Base-by-base conservation (phyloP, 139 green algal genomes). In the Volvox reticuliferus region DNA sequence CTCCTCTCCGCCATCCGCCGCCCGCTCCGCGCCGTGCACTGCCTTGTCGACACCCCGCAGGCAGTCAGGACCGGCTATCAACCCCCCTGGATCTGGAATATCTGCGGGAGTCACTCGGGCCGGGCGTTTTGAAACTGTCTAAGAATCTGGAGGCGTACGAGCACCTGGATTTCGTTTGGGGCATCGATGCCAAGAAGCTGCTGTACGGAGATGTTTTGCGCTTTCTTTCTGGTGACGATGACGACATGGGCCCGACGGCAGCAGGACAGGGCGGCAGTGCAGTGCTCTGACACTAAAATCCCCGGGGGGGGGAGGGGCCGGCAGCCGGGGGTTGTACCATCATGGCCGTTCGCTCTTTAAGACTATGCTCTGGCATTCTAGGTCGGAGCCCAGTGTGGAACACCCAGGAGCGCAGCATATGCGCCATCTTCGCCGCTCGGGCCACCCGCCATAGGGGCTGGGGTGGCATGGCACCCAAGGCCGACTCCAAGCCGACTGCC, bases 101-200 rank as follows among this genome's bases (percentile, higher is more conserved):
- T 12, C 82, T 96, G 83, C 20, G 91, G 14, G 89, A 92, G 33
- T 68, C 82, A 0, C 28, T 95, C 68, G 67, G 80, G 75, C 68
- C 76, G 0, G 91, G 88, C 5, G 91, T 94, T 16, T 83, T 91
- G 20, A 61, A 28, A 0, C 32, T 30, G 5, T 26, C 33, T n/a
- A n/a, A 26, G 14, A 61, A 77, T 12, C 32, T 85, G 26, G 20
- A 17, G 32, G 12, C 61, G 13, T 92, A 92, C 50, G 88, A 94
- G 79, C 94, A 96, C 89, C 83, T 96, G 79, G 94, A 96, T 79
- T 96, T 94, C 75, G 91, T 94, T 5, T 96, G 94, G 94, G 94
- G 88, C 62, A 77, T 90, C 76, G 92, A 95, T 50, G 94, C 92
- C 32, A 79, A 24, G 1, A 13, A 89, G 17, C 50, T 28, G 19